Evolutionary conservation across 2,329 filamentous ascomycete genomes (phyloP), one percentile per base, ranked within the genome.

Genomic region (Juglanconis juglandina): DNA sequence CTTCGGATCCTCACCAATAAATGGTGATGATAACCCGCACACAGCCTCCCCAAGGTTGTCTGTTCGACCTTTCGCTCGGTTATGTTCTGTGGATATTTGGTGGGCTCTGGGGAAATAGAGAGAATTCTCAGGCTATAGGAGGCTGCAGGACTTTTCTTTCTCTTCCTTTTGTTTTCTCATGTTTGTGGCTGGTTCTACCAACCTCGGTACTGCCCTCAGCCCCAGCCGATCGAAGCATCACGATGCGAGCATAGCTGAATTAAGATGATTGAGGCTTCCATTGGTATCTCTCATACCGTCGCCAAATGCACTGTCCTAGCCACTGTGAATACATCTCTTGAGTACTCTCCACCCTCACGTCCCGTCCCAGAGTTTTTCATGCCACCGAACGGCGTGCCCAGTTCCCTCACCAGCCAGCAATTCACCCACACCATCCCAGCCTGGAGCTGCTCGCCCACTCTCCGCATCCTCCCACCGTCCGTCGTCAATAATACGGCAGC

Each of bases 391-490:
- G 70, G 70, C 14, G 71, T 73, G 8, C 69, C 70, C 9, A 72
- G 61, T 59, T 73, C 70, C 42, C 71, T 57, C 2, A 71, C 69
- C 33, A 72, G 62, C 70, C 71, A 73, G 53, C 68, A 69, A 56
- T 73, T 73, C 13, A 72, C 68, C 71, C 71, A 73, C 7, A 73
- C 68, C 60, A 72, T 14, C 0, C 71, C 71, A 1, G 70, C 70
- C 56, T 72, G 67, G 13, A 73, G 61, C 63, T 68, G 68, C 62
- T 71, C 70, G 10, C 69, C 68, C 1, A 72, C 71, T 8, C 70
- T 64, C 47, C 70, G 63, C 64, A 70, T 70, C 33, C 69, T 64
- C 1, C 61, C 66, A 1, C 68, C 70, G 46, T 73, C 70, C 2
- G 61, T 67, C 2, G 72, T 72, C 60, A 72, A 52, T 11, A 73